These are phyloP conservation scores for Rutstroemia sp. DNA, from an alignment of 2,329 filamentous ascomycete species.

Conservation along the genomic window DNA sequence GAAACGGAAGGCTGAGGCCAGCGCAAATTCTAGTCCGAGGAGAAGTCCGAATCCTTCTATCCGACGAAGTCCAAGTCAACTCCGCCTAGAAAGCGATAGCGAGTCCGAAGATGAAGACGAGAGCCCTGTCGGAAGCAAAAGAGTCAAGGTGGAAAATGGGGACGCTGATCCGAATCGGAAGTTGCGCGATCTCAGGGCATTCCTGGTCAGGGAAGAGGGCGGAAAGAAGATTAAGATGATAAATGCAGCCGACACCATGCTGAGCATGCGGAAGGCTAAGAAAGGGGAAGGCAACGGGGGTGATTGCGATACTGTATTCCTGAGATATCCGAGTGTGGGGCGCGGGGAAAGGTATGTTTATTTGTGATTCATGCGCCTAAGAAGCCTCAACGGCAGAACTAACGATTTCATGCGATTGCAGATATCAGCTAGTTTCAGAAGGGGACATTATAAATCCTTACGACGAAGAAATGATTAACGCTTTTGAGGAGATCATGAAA, in stretches of 20 bases:
- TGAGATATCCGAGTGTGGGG: slow-evolving; percentile 78
- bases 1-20: slow-evolving; percentile 5
- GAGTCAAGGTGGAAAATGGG: slow-evolving; percentile 14
- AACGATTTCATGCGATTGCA: slow-evolving; percentile 17
- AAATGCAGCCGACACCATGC: slow-evolving; percentile 49
- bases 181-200: slow-evolving; percentile 22
- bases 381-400: neutral
- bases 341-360: slow-evolving; percentile 54
- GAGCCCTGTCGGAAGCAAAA: neutral
- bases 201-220: slow-evolving; percentile 17
- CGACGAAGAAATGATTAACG: slow-evolving; percentile 73
- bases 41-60: neutral
- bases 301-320: slow-evolving; percentile 50
- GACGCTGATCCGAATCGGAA: slow-evolving; percentile 21
- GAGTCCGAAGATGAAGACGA: neutral
- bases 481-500: slow-evolving; percentile 63
- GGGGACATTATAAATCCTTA: slow-evolving; percentile 72
- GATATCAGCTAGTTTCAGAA: slow-evolving; percentile 70
- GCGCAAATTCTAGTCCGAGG: neutral
- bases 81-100: slow-evolving; percentile 4
- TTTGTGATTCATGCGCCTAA: neutral
- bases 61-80: slow-evolving; percentile 1
- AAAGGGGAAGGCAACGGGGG: slow-evolving; percentile 35
- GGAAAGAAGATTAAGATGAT: slow-evolving; percentile 35
- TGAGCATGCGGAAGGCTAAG: slow-evolving; percentile 41